Conservation (phyloP, 495 filamentous ascomycete genomes). For the Ascodesmis nigricans region DNA sequence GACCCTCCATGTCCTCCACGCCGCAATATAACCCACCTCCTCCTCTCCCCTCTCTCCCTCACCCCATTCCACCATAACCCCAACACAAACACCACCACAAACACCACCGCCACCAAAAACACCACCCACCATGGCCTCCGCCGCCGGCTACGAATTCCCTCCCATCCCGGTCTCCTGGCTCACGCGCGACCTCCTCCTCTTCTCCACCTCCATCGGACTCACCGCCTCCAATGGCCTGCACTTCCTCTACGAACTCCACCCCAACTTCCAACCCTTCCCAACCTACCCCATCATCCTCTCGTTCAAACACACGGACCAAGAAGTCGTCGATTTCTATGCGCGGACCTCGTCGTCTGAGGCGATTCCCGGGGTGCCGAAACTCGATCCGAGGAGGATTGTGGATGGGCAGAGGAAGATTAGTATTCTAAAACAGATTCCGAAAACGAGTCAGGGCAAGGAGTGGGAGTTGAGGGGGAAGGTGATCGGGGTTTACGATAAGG, state of each 20-base stretch:
- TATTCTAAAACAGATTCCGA: constrained; percentile 55
- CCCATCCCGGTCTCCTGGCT: constrained; percentile 52
- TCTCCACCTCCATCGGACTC: constrained; percentile 68
- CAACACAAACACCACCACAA: constrained; percentile 2
- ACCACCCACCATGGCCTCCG: constrained; percentile 22
- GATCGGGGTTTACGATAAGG: constrained; percentile 79
- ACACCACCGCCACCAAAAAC: no score
- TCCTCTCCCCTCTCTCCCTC: constrained; percentile 2
- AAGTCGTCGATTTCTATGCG: constrained; percentile 75
- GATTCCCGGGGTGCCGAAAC: constrained; percentile 56
- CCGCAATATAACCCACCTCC: constrained; percentile 8
- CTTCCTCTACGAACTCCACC: constrained; percentile 74
- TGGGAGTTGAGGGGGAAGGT: constrained; percentile 65
- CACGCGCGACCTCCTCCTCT: constrained; percentile 68
- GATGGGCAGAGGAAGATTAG: constrained; percentile 69
- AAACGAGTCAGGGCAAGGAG: constrained; percentile 42
- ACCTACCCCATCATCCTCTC: constrained; percentile 70
- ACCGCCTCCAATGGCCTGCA: constrained; percentile 60
- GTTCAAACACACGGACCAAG: constrained; percentile 56
- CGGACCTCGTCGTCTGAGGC: constrained; percentile 30
- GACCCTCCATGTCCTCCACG: constrained; percentile 16
- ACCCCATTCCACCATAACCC: constrained; percentile 4
- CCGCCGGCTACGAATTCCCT: constrained; percentile 60
- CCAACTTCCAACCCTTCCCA: constrained; percentile 63
- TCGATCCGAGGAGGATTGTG: constrained; percentile 51